Base-by-base conservation (phyloP, 495 filamentous ascomycete genomes). In the Xylaria acuta region DNA sequence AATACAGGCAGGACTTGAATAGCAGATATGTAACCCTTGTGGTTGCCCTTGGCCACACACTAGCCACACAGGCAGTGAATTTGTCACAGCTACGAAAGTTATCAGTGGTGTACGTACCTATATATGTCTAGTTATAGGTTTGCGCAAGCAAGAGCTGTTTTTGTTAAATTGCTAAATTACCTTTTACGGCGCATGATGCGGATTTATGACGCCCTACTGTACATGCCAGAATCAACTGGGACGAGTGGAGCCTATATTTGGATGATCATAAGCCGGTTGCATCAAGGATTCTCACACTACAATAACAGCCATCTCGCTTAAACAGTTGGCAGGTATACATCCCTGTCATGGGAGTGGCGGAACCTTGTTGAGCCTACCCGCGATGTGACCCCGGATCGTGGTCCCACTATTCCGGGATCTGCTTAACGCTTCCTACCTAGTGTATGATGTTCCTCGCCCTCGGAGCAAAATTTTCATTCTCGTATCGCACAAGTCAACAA, bases 351-450 rank as follows among this genome's bases (percentile, higher is more conserved):
- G 58, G 34, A 38, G 34, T 60, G 34, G 32, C 58, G 58, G 58
- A 60, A 60, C 58, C 27, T 38, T 60, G 32, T 36, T 60, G 32
- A 60, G 20, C 32, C 47, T 43, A 14, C 32, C 64, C 64, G 64
- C 45, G 64, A 67, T 67, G 25, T 67, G 32, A 67, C 47, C 64
- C 45, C 20, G 25, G 64, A 67, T 67, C 32, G 5, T 38, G n/a
- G 16, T 6, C n/a, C 64, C 64, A 67, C 45, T 32, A 43, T 36
- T 32, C 45, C 45, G 64, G 64, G 64, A 53, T 53, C 16, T 32
- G 27, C 45, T n/a, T 14, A n/a, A 41, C 40, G 43, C 64, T 53
- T 51, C 63, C 41, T 49, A 36, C 30, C 32, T 38, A 3, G 45
- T 22, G 38, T 45, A 6, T 25, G 30, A 14, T 51, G 12, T 20